Evolutionary conservation across 2,329 filamentous ascomycete species (phyloP), one percentile per base, ranked within the genome.

Genomic region (Clarireedia monteithiana): DNA sequence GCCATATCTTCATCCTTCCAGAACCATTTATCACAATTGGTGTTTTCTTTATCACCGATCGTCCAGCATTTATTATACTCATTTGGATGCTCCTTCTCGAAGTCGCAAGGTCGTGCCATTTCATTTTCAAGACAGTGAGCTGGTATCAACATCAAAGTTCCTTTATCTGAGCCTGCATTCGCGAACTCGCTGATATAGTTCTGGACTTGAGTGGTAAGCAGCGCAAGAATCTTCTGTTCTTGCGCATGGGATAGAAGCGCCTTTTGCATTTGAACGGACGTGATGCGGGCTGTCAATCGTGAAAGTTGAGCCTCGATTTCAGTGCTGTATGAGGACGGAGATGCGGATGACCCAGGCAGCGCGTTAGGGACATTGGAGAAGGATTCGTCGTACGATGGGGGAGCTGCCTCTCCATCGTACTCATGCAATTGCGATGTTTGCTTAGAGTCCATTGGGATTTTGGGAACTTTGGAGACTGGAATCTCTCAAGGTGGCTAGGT

Each of bases 1-100:
- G 65, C 66, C 64, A 66, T 65, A 23, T 60, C 58, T 45, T 65
- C 61, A 47, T 68, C 60, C 6, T 57, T 55, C 66, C 65, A 61
- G 15, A 50, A 59, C 59, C 48, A 66, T 60, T 27, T 63, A 56
- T 20, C 58, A 24, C 60, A 60, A 10, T 56, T 54, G 36, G 59
- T 49, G 17, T 55, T 58, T 23, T 62, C 59, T 24, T 63, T 63
- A 42, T 60, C 59, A 12, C 57, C 56, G 6, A 67, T 59, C 39
- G 61, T 58, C 9, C 60, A 56, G 7, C 63, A 57, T 5, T 55
- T 42, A 42, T 65, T 59, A 53, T 59, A 66, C 30, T 60, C 53
- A 7, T 60, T 56, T 6, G 50, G 54, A 24, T 61, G 54, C 15
- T 57, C 56, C 30, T 62, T 59, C 26, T 68, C 63, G 47, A 60